Base-by-base conservation (phyloP, 2,329 filamentous ascomycete species). In the Aspergillus sp. region DNA sequence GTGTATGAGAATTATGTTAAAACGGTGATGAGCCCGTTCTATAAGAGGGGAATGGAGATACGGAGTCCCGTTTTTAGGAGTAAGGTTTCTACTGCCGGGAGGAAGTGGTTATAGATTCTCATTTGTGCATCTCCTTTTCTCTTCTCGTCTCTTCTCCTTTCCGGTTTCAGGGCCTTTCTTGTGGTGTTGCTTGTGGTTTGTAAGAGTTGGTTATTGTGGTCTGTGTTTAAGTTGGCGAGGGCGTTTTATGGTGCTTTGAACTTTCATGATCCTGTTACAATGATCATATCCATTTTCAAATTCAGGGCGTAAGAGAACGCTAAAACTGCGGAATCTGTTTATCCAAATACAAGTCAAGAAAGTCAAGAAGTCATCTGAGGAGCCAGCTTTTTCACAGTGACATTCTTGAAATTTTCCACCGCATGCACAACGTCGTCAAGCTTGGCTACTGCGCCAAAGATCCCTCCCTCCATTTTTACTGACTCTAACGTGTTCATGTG, bases 1-100 rank as follows among this genome's bases (percentile, higher is more conserved):
- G 90, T 97, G 12, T 98, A 97, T 77, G 95, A 99, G 77, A 91
- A 88, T 65, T 99, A 93, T 88, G 85, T 96, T 63, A 99, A 99
- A 82, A 90, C 93, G 12, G 87, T 93, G 57, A 98, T 99, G 95
- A 98, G 87, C 71, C 95, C 95, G 0, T 99, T 99, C 74, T 98
- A 97, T 79, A 83, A 84, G 53, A 85, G 89, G 55, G 93, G 96
- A 63, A 89, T 89, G 82, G 88, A 90, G 66, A 87, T 99, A 52
- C 86, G 83, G 70, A 98, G 93, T 75, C 89, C 91, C 0, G 84
- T 97, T 1, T 99, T 99, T 73, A 83, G 90, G 64, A 80, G 85
- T 55, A 85, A 90, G 68, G 92, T 99, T 18, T 87, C 86, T 1
- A 91, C 91, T 2, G 93, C 93, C 0, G 95, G 92, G 64, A 91